Percentiles rank a stretch among this genome's conserved stretches.
Evolutionary conservation across 306 rosid species (phyloP).

Genomic region (Prunus mongolica): DNA sequence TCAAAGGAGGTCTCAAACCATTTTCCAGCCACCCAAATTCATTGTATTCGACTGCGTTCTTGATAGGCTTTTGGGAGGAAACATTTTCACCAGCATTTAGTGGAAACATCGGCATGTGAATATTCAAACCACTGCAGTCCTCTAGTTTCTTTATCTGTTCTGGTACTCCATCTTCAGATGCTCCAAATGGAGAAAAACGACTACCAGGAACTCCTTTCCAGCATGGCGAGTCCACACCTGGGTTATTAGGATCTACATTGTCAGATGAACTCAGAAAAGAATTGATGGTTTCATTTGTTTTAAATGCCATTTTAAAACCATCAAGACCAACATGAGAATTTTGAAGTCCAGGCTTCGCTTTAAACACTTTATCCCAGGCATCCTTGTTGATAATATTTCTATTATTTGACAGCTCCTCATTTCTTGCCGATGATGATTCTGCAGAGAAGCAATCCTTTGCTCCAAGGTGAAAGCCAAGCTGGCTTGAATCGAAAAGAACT

Average conservation of each 20-base stretch:
- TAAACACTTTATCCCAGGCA: conserved; percentile 32
- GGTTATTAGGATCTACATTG: conserved; percentile 56
- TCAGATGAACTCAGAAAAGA: conserved; percentile 50
- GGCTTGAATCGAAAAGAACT: conserved; percentile 34
- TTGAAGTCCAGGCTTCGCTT: conserved; percentile 35
- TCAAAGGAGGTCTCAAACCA: conserved; percentile 28
- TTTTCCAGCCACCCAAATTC: conserved; percentile 36
- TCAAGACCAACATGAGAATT: conserved; percentile 33
- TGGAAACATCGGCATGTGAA: conserved; percentile 31
- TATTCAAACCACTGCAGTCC: conserved; percentile 24
- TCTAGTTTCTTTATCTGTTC: conserved; percentile 35
- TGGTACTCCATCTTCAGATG: conserved; percentile 28
- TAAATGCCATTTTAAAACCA: conserved; percentile 39
- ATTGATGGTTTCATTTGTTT: conserved; percentile 35
- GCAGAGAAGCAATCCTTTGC: conserved; percentile 34
- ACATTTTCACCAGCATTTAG: conserved; percentile 29
- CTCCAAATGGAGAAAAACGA: conserved; percentile 44
- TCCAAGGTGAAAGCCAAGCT: conserved; percentile 41
- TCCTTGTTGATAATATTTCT: conserved; percentile 19
- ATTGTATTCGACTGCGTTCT: conserved; percentile 22
- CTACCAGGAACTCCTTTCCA: conserved; percentile 78
- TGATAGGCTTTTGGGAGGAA: conserved; percentile 34
- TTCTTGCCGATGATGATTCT: conserved; percentile 32
- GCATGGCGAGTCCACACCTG: conserved; percentile 92
- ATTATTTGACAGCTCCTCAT: conserved; percentile 31